Conservation (phyloP, 148 eudicot species). For the Dysphania ambrosioides region DNA sequence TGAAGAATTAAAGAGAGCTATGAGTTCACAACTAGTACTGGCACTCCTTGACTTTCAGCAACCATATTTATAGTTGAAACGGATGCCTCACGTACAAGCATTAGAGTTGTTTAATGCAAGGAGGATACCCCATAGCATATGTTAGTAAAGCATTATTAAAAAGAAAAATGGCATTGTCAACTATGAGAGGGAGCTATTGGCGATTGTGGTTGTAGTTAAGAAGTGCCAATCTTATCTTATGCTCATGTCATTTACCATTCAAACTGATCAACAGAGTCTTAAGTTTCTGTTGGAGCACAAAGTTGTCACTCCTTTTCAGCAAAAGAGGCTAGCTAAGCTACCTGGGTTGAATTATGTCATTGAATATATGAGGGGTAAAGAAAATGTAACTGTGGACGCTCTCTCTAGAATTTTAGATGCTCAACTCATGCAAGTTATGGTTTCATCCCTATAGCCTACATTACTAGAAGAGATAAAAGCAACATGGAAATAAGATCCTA, state of each 20-base stretch:
- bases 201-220: background rate
- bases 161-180: background rate
- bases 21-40: background rate
- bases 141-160: background rate
- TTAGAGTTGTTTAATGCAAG: conserved; percentile 8
- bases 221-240: background rate
- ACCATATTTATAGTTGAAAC: background rate
- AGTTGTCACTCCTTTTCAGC: background rate
- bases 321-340: background rate
- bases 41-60: background rate
- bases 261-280: background rate
- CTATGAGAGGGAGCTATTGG: conserved; percentile 4
- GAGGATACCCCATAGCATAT: background rate
- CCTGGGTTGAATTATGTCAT: background rate
- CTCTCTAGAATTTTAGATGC: background rate
- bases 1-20: background rate
- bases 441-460: no score
- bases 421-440: no score
- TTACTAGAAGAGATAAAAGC: no score
- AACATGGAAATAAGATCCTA: no score
- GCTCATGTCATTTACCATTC: background rate
- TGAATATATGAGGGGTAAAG: no score
- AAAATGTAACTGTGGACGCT: background rate
- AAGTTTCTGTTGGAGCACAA: background rate
- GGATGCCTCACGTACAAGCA: background rate